Evolutionary conservation across 2,329 filamentous ascomycete genomes (phyloP).

Genomic region (Exophiala bonariae): DNA sequence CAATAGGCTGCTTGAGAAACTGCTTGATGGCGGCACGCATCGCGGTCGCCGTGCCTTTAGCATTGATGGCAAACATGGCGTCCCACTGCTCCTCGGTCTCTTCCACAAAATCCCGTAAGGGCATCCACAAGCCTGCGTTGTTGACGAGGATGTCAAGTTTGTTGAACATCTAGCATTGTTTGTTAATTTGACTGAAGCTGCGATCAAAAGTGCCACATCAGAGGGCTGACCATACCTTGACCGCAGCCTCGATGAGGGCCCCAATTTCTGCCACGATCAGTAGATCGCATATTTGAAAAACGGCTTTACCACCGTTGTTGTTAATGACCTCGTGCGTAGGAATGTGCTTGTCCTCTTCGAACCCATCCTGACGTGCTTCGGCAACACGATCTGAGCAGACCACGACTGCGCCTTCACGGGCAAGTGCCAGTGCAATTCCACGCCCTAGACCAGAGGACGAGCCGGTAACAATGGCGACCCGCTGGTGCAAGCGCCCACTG

Average conservation of each 20-base stretch:
- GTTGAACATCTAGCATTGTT: slow-evolving; percentile 1
- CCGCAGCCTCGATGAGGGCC: slow-evolving; percentile 36
- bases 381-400: slow-evolving; percentile 43
- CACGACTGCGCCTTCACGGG: slow-evolving; percentile 41
- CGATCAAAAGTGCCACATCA: too few species aligned
- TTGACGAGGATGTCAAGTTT: slow-evolving; percentile 55
- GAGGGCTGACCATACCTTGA: slow-evolving; percentile 19
- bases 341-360: slow-evolving; percentile 14
- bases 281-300: slow-evolving; percentile 11
- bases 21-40: slow-evolving; percentile 31
- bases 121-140: slow-evolving; percentile 48
- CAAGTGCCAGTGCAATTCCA: slow-evolving; percentile 45
- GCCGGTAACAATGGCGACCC: slow-evolving; percentile 47
- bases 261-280: slow-evolving; percentile 3
- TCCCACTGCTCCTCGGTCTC: slow-evolving; percentile 51
- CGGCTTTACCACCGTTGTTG: slow-evolving; percentile 5
- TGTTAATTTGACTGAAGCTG: not conserved
- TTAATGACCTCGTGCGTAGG: slow-evolving; percentile 13
- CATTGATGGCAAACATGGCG: slow-evolving; percentile 57
- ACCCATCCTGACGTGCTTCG: slow-evolving; percentile 14
- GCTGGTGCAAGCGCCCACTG: slow-evolving; percentile 24
- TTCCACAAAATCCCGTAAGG: slow-evolving; percentile 35
- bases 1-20: slow-evolving; percentile 55
- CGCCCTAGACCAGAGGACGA: slow-evolving; percentile 49
- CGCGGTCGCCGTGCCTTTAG: slow-evolving; percentile 46